phyloP scores from a whole-genome alignment of 2,329 filamentous ascomycete species.

The Fusarium vanettenii region DNA sequence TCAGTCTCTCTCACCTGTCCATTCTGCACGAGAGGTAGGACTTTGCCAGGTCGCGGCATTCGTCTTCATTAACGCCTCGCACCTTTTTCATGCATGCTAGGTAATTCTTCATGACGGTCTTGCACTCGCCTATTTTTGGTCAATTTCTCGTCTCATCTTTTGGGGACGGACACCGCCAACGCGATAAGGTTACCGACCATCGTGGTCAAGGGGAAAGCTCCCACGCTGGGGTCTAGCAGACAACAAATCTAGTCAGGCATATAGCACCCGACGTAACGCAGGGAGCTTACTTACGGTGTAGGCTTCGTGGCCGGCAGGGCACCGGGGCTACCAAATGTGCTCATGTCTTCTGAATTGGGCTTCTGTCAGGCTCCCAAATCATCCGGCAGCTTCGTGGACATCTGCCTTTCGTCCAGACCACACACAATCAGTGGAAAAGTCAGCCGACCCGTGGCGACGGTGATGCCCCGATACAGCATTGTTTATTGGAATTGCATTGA shows the following conservation, averaged over 20 bases:
- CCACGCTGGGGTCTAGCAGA: conserved; percentile 81
- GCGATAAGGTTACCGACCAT: conserved; percentile 60
- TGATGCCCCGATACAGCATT: conserved; percentile 33
- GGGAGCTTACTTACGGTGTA: conserved; percentile 69
- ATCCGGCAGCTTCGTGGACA: conserved; percentile 15
- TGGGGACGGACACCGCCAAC: not conserved
- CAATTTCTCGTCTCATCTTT: conserved; percentile 1
- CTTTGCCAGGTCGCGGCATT: conserved; percentile 88
- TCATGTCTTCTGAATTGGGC: conserved; percentile 56
- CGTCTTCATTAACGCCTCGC: conserved; percentile 85
- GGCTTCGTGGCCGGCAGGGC: conserved; percentile 74
- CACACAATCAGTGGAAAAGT: conserved; percentile 20
- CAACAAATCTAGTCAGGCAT: conserved; percentile 24
- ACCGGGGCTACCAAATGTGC: conserved; percentile 77
- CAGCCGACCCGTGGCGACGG: conserved; percentile 34
- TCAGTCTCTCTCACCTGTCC: conserved; percentile 76
- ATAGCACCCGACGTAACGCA: not conserved
- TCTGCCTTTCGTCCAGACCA: conserved; percentile 2
- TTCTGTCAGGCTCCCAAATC: conserved; percentile 18
- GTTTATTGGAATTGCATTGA: conserved; percentile 7
- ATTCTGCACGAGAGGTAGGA: conserved; percentile 91
- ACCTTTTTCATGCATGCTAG: conserved; percentile 87
- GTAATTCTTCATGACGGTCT: conserved; percentile 86
- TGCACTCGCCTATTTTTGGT: conserved; percentile 81
- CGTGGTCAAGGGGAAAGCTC: conserved; percentile 93